These are phyloP conservation scores for Aspergillus baeticus DNA, from an alignment of 495 filamentous ascomycete genomes.

Conservation along the genomic window DNA sequence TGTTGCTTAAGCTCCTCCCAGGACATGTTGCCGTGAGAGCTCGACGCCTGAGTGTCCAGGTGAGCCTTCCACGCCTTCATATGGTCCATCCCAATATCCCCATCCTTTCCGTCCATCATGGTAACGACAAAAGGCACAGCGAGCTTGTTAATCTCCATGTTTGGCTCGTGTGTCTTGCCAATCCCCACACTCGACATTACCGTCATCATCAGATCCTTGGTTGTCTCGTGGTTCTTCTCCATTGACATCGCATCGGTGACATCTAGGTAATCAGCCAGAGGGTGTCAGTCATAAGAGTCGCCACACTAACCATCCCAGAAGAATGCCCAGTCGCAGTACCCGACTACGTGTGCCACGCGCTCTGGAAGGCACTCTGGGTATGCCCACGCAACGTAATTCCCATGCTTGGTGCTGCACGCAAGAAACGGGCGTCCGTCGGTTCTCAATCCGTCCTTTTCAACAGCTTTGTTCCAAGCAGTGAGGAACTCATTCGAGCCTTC, in stretches of 20 bases:
- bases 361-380: background rate
- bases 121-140: background rate
- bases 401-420: background rate
- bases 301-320: slow-evolving; percentile 1
- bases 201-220: background rate
- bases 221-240: background rate
- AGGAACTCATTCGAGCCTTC: background rate
- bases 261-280: background rate
- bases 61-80: background rate
- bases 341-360: background rate
- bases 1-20: background rate
- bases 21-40: background rate
- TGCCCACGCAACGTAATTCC: background rate
- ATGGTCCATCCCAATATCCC: background rate
- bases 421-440: background rate
- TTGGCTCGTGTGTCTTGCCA: background rate
- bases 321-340: background rate
- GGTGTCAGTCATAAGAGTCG: too few relatives aligned
- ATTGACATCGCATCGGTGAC: background rate
- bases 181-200: background rate
- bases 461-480: background rate
- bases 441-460: background rate
- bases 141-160: background rate
- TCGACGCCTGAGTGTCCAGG: background rate
- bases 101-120: background rate